Conservation (phyloP, 2,329 filamentous ascomycete genomes). For the Nigrospora sphaerica region DNA sequence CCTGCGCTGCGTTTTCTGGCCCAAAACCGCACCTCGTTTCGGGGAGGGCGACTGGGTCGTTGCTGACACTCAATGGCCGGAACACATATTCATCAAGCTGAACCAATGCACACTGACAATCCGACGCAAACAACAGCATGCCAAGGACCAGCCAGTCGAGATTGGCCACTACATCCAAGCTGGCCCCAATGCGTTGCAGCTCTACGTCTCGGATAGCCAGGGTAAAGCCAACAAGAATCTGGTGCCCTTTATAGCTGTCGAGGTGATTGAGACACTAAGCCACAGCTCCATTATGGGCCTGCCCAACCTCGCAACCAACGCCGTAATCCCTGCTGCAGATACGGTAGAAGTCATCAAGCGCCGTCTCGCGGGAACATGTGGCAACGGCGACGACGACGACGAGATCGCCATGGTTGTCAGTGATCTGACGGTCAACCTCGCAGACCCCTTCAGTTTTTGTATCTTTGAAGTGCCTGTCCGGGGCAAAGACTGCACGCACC, state of each 20-base stretch:
- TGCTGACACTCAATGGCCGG: conserved; percentile 64
- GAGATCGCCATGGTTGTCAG: conserved; percentile 54
- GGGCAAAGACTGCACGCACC: conserved; percentile 62
- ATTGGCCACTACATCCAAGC: conserved; percentile 52
- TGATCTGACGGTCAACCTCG: conserved; percentile 53
- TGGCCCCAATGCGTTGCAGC: conserved; percentile 55
- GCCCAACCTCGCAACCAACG: conserved; percentile 20
- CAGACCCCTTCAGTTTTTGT: conserved; percentile 58
- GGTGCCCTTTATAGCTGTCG: conserved; percentile 61
- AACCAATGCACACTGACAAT: conserved; percentile 53
- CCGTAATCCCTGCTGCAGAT: conserved; percentile 33
- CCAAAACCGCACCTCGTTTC: conserved; percentile 16
- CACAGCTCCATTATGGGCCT: conserved; percentile 35
- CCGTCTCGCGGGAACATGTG: conserved; percentile 27
- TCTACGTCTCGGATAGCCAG: conserved; percentile 31
- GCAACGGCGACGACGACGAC: conserved; percentile 43
- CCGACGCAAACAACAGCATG: conserved; percentile 64
- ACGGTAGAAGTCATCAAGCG: conserved; percentile 52
- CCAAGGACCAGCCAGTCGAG: conserved; percentile 70
- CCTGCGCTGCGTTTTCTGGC: conserved; percentile 53
- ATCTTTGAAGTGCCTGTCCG: conserved; percentile 69
- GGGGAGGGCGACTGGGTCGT: conserved; percentile 52
- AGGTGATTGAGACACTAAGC: conserved; percentile 53
- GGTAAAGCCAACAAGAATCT: conserved; percentile 8
- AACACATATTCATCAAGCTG: conserved; percentile 59